Base-by-base conservation (phyloP, 805 yeast species). In the Millerozyma acaciae region DNA sequence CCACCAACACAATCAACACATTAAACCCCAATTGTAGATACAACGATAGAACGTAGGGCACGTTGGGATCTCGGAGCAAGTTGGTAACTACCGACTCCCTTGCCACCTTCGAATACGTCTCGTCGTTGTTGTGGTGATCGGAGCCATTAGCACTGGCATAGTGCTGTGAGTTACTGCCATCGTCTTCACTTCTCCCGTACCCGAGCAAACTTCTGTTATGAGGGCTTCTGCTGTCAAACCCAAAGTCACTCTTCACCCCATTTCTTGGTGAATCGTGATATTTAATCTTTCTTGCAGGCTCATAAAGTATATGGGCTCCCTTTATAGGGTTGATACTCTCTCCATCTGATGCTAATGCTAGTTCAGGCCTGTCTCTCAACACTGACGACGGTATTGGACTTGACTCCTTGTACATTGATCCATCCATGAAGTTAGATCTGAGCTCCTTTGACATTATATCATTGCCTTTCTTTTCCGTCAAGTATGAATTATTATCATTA, bases 21-120 rank as follows among this genome's bases (percentile, higher is more conserved):
- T 85, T 83, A 55, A 80, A 70, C 1, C 73, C 34, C 2, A 85
- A 62, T 46, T 83, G 90, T 8, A 84, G 56, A 47, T 82, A 85
- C 19, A 79, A 48, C 16, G 81, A 75, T 12, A 80, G 48, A 8
- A 77, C 67, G 39, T 71, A 72, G 0, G 89, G 89, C 7, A 67
- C 45, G 25, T 58, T 59, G 3, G 79, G 76, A 37, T 75, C 76
- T 7, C 13, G 13, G 12, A 23, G n/a, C n/a, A n/a, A n/a, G n/a
- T n/a, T n/a, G n/a, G n/a, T 20, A n/a, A 8, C 15, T 19, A 13
- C 20, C 2, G 13, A 6, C 7, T 10, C 22, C 21, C 15, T 12
- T 4, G 15, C 9, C 6, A n/a, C 23, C 13, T 13, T 28, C 13
- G 4, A 12, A 13, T 5, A n/a, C 9, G 4, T 6, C 8, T 28